phyloP scores from a whole-genome alignment of 2,329 filamentous ascomycete species.

The Curvularia lunata region DNA sequence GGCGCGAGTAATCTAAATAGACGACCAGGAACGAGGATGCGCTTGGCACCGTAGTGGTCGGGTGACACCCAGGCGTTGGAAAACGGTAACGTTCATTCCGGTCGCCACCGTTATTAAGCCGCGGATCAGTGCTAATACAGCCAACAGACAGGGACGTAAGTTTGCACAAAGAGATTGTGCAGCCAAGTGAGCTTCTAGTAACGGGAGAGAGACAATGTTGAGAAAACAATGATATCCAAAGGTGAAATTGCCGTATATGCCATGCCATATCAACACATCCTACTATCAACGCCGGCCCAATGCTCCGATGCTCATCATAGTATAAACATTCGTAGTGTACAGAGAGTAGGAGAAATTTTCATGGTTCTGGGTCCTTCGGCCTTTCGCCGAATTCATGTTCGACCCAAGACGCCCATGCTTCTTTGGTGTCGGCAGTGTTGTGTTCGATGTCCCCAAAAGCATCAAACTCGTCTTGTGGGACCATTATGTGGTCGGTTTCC shows the following conservation, averaged over 20 bases:
- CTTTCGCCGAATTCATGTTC: constrained; percentile 38
- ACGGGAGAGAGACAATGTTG: neutral
- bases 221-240: no score
- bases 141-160: neutral
- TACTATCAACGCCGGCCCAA: constrained; percentile 3
- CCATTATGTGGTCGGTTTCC: constrained; percentile 14
- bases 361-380: constrained; percentile 29
- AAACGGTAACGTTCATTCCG: constrained; percentile 6
- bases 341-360: neutral
- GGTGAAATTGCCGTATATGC: neutral
- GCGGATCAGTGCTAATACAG: neutral
- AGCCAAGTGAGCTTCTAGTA: neutral
- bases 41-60: constrained; percentile 11
- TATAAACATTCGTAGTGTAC: constrained; percentile 15
- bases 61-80: constrained; percentile 11
- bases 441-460: neutral
- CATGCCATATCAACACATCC: neutral
- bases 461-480: constrained; percentile 10
- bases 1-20: constrained; percentile 26
- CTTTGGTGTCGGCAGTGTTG: constrained; percentile 8
- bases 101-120: neutral
- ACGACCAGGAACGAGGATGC: constrained; percentile 10
- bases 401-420: constrained; percentile 38
- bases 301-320: constrained; percentile 4
- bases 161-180: neutral